Conservation (phyloP, 495 filamentous ascomycete genomes). For the Daldinia childiae region DNA sequence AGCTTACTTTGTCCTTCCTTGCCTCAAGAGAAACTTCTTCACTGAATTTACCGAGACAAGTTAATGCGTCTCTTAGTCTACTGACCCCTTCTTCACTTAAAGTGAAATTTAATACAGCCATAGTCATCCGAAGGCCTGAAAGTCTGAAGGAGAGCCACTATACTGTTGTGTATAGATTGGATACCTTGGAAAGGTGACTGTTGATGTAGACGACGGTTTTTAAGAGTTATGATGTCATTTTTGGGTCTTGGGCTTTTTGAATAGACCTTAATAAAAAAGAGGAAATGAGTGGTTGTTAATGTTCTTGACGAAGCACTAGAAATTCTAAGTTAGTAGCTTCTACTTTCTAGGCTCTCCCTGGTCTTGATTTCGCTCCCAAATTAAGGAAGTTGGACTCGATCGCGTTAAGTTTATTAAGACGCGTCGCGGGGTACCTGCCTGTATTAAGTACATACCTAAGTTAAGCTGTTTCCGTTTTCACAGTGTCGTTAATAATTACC, state of each 20-base stretch:
- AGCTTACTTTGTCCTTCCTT: conserved; percentile 71
- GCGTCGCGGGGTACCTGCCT: conserved; percentile 28
- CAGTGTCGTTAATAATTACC: conserved; percentile 8
- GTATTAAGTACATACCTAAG: too few relatives aligned
- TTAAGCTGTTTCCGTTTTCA: background rate
- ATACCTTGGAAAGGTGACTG: background rate
- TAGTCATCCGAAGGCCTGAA: conserved; percentile 48
- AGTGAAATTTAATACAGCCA: conserved; percentile 81
- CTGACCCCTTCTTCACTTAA: conserved; percentile 77
- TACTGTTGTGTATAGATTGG: background rate
- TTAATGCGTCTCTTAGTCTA: conserved; percentile 81
- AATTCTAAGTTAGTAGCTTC: background rate
- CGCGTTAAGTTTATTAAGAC: conserved; percentile 29
- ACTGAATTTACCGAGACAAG: conserved; percentile 90
- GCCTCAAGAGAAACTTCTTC: conserved; percentile 91
- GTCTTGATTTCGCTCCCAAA: background rate
- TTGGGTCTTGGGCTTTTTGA: background rate
- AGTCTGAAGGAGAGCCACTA: background rate
- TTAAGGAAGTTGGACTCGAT: background rate
- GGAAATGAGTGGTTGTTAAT: background rate
- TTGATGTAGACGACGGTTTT: too few relatives aligned
- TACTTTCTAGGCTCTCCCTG: background rate
- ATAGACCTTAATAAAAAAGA: background rate
- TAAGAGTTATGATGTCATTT: background rate
- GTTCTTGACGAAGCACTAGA: background rate